These are phyloP conservation scores for barley (Hordeum vulgare) DNA, from an alignment of 176 grass and related monocot species.

Conservation along the genomic window MorexV3_pseudomolecules_assembly NC_058522.1:498414933-498415432, in stretches of 20 bases:
- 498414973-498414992: neutral
- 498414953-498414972: neutral
- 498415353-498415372: neutral
- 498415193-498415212: slow-evolving; percentile 3
- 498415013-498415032: neutral
- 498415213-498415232: slow-evolving; percentile 7
- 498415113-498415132: neutral
- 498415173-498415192: slow-evolving; percentile 15
- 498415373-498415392: neutral
- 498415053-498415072: neutral
- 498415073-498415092: neutral
- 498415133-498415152: neutral
- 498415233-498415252: neutral
- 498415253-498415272: neutral
- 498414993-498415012: neutral
- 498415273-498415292: neutral
- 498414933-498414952: neutral
- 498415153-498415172: neutral
- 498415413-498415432: slow-evolving; percentile 10
- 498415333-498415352: neutral
- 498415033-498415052: neutral
- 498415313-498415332: neutral
- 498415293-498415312: neutral
- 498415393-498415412: neutral
- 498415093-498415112: neutral